Base-by-base conservation (phyloP, 208 protist genomes). In the Blastocrithidia nonstop region DNA sequence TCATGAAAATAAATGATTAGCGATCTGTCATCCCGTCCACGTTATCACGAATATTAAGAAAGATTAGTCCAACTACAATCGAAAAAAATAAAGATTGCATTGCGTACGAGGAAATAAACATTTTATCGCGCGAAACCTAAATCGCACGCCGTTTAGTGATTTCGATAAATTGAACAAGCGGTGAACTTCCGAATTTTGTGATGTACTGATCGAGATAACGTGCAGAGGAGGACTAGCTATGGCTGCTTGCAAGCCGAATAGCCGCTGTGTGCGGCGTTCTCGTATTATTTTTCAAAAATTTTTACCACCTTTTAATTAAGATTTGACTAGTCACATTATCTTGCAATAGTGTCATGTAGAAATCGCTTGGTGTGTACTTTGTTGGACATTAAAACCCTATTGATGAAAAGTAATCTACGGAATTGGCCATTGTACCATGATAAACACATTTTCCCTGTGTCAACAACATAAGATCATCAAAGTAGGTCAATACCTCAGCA, bases 381-480 rank as follows among this genome's bases (percentile, higher is more conserved):
- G 51, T 21, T 15, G 84, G 88, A 51, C 63, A 79, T 9, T 54
- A 39, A 51, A 74, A 85, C 11, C 76, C 84, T 28, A 88, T 76
- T 2, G 61, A 75, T 25, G 67, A 48, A 55, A 96, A 95, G 58
- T 93, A 94, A 22, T 28, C 50, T 32, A 85, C 5, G n/a, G 66
- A 57, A 16, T 79, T 58, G 20, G 29, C 28, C 63, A 71, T 78
- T 20, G 67, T 62, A 20, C 91, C 91, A 60, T 82, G 70, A 64
- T 93, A 97, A 19, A 68, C 71, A 39, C 73, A 63, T 13, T 55
- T 54, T 21, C 93, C 93, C 27, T 66, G 44, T 17, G 54, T 63
- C 45, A 97, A 57, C 28, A 96, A 63, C 61, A 96, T 74, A 17
- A 97, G 38, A 25, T 93, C 64, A 40, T 97, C 89, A 67, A 97